phyloP scores from a whole-genome alignment of 176 grass and related monocot species.

The Hsuehochloa calcarea region DNA sequence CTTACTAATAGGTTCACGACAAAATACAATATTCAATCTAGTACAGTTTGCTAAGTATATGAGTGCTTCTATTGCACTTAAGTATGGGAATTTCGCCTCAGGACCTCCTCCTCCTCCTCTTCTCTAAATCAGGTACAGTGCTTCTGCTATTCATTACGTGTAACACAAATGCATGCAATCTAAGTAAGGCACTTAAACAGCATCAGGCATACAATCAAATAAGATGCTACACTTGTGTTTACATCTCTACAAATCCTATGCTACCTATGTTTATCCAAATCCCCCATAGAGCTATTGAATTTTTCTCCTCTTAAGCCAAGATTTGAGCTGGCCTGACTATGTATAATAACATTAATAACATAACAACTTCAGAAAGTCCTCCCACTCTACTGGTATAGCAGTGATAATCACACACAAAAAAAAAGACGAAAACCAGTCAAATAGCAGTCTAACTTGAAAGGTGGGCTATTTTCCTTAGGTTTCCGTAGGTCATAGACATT shows the following conservation, averaged over 20 bases:
- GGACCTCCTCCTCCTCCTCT: too few relatives aligned
- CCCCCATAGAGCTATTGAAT: not conserved
- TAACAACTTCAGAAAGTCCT: not conserved
- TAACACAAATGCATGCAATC: not conserved
- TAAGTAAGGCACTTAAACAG: slow-evolving; percentile 3
- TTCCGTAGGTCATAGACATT: not conserved
- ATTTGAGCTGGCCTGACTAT: not conserved
- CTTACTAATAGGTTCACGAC: too few relatives aligned
- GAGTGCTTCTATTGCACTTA: too few relatives aligned
- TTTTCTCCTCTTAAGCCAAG: not conserved
- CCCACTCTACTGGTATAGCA: not conserved
- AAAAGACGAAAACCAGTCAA: not conserved
- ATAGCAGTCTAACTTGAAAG: not conserved
- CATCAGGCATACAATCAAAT: not conserved
- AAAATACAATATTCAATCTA: too few relatives aligned
- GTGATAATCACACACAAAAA: not conserved
- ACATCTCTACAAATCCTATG: not conserved
- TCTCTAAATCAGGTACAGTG: too few relatives aligned
- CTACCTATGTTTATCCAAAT: not conserved
- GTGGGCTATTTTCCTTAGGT: not conserved
- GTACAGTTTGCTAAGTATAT: too few relatives aligned
- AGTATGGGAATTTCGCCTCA: too few relatives aligned
- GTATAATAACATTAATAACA: not conserved
- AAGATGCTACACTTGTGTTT: not conserved
- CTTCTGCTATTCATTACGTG: not conserved